phyloP scores from a whole-genome alignment of 2,329 filamentous ascomycete genomes.

The Pseudogymnoascus destructans region DNA sequence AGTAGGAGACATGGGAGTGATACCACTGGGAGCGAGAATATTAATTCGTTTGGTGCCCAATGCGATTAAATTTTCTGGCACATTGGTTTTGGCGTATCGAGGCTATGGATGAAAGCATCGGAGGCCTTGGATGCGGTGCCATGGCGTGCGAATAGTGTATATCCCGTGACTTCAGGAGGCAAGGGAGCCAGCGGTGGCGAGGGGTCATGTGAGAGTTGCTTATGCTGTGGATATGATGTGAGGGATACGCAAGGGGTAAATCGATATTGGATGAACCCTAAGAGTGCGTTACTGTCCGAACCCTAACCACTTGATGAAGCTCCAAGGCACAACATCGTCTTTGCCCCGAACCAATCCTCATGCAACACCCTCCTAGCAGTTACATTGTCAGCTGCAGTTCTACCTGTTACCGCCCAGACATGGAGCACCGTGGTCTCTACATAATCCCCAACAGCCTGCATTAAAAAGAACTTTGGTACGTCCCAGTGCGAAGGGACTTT shows the following conservation, averaged over 20 bases:
- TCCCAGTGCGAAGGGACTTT: background rate
- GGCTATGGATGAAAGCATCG: background rate
- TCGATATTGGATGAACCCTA: background rate
- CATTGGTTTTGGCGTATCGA: background rate
- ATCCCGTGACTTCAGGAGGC: background rate
- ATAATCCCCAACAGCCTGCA: background rate
- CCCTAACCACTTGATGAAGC: background rate
- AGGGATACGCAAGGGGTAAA: background rate
- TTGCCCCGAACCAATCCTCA: background rate
- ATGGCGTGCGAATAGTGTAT: background rate
- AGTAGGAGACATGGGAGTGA: background rate
- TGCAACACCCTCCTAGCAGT: background rate
- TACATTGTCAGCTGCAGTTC: background rate
- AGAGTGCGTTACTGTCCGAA: too few relatives aligned
- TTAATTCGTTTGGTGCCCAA: background rate
- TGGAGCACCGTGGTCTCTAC: background rate
- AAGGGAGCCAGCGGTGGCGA: background rate
- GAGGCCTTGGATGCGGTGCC: background rate
- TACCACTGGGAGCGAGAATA: background rate
- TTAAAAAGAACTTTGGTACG: background rate
- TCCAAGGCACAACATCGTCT: constrained; percentile 3
- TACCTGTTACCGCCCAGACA: background rate
- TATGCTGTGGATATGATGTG: background rate
- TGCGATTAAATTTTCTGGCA: background rate
- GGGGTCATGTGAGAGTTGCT: background rate